Percentiles rank a stretch among this genome's conserved stretches.
Conservation (phyloP, 192 early-diverging fungal genomes). For the Dispira simplex region DNA sequence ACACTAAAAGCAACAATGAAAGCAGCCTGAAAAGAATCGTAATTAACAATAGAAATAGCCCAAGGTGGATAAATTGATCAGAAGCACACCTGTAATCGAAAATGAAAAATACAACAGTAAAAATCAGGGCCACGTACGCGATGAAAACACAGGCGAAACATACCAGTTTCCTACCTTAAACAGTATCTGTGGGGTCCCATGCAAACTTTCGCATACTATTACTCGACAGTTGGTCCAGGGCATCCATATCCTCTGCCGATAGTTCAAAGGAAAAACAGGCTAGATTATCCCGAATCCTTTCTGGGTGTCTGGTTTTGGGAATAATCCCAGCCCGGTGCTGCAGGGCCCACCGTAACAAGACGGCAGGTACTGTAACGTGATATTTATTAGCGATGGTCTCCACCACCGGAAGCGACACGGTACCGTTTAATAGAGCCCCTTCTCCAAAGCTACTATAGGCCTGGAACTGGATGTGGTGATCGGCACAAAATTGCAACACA, state of each 20-base stretch:
- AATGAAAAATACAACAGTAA: background rate
- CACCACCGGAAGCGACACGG: conserved; percentile 13
- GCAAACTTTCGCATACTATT: background rate
- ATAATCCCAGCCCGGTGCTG: conserved; percentile 48
- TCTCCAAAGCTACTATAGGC: conserved; percentile 63
- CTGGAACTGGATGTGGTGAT: conserved; percentile 38
- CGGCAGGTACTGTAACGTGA: conserved; percentile 23
- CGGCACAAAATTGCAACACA: conserved; percentile 34
- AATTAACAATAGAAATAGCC: no score
- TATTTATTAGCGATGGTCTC: conserved; percentile 15
- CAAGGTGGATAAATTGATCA: no score
- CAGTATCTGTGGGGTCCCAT: background rate
- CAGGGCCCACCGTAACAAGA: conserved; percentile 48
- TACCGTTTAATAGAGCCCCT: conserved; percentile 20
- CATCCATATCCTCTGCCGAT: background rate
- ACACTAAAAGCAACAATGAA: no score
- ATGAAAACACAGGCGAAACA: background rate
- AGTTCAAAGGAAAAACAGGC: background rate
- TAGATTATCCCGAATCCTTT: conserved; percentile 18
- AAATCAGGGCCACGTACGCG: background rate
- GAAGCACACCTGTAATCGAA: no score
- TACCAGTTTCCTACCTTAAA: background rate
- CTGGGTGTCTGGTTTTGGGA: conserved; percentile 35
- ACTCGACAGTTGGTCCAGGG: background rate
- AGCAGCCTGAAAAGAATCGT: no score